A percentile compares a stretch with the other conserved stretches of the same genome.
These are phyloP conservation scores for Solanum pimpinellifolium DNA, from an alignment of 257 asterid genomes.

Conservation along the genomic window DNA sequence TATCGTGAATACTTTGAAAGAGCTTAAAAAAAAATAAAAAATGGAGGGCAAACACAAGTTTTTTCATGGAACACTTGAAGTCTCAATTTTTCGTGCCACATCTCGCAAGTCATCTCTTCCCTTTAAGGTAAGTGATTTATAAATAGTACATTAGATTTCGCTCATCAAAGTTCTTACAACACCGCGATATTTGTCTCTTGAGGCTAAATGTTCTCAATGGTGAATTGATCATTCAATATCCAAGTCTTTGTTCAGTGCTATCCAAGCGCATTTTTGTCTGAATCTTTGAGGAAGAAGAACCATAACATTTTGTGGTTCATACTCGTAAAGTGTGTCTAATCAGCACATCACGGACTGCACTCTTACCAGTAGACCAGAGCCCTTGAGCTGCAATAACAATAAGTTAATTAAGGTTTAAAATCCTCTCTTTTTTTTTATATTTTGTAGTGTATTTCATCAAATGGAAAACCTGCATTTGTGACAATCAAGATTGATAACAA, in stretches of 20 bases:
- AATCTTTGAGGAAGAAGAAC: background rate
- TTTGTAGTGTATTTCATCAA: constrained; percentile 50
- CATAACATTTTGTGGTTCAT: background rate
- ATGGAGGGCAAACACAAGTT: constrained; percentile 50
- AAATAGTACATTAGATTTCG: background rate
- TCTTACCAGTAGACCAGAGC: background rate
- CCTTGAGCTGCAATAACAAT: background rate
- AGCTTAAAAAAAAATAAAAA: background rate
- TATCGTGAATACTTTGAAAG: background rate
- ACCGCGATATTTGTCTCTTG: background rate
- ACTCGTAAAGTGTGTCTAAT: background rate
- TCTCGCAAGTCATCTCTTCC: constrained; percentile 31
- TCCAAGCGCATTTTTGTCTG: background rate
- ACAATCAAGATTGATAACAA: constrained; percentile 55
- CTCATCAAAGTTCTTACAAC: background rate
- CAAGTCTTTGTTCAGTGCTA: background rate
- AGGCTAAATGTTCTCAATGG: background rate
- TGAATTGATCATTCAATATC: background rate
- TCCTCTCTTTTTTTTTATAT: background rate
- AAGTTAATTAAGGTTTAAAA: background rate
- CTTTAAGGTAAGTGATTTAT: constrained; percentile 23
- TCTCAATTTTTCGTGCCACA: constrained; percentile 65
- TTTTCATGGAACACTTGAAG: constrained; percentile 89
- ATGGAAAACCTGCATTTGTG: constrained; percentile 48
- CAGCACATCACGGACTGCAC: background rate